Percentiles rank a stretch among this genome's conserved stretches.
Evolutionary conservation across 2,329 filamentous ascomycete species (phyloP).

Genomic region (Pseudopithomyces chartarum): DNA sequence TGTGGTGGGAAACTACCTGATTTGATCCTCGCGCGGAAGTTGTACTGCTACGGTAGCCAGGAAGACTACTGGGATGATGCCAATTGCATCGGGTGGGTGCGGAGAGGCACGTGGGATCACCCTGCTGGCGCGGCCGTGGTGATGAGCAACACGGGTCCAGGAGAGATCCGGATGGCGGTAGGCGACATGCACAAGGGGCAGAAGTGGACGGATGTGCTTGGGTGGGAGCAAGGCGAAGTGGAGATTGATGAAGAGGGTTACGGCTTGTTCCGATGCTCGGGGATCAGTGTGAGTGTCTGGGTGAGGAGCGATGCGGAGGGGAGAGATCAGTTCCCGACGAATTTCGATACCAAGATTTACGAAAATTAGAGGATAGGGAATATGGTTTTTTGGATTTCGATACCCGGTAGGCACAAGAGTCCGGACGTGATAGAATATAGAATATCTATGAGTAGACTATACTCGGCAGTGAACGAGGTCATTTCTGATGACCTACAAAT

Average conservation of each 20-base stretch:
- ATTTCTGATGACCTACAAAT: too few species aligned
- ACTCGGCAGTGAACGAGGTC: too few species aligned
- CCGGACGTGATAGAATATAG: neutral
- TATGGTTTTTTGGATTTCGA: neutral
- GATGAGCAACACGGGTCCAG: conserved; percentile 54
- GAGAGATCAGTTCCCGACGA: conserved; percentile 38
- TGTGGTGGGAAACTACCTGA: conserved; percentile 61
- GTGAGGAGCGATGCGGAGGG: conserved; percentile 61
- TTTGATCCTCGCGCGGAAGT: conserved; percentile 65
- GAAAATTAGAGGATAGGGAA: neutral
- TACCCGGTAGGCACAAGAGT: neutral
- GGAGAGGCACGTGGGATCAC: conserved; percentile 58
- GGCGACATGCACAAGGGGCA: conserved; percentile 63
- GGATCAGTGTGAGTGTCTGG: conserved; percentile 64
- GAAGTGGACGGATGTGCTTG: conserved; percentile 67
- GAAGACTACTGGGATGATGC: conserved; percentile 66
- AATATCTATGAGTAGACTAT: too few species aligned
- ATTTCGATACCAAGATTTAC: conserved; percentile 41
- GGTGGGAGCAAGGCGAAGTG: conserved; percentile 60
- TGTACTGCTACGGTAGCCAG: conserved; percentile 71
- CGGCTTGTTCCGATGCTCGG: conserved; percentile 58
- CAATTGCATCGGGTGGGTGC: conserved; percentile 67
- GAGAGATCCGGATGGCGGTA: conserved; percentile 64
- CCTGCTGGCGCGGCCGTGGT: conserved; percentile 55
- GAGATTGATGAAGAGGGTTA: conserved; percentile 64